Percentiles rank a stretch among this genome's conserved stretches.
These are phyloP conservation scores for Amanita jacksonii DNA, from an alignment of 768 basidiomycete species.

Conservation along the genomic window DNA sequence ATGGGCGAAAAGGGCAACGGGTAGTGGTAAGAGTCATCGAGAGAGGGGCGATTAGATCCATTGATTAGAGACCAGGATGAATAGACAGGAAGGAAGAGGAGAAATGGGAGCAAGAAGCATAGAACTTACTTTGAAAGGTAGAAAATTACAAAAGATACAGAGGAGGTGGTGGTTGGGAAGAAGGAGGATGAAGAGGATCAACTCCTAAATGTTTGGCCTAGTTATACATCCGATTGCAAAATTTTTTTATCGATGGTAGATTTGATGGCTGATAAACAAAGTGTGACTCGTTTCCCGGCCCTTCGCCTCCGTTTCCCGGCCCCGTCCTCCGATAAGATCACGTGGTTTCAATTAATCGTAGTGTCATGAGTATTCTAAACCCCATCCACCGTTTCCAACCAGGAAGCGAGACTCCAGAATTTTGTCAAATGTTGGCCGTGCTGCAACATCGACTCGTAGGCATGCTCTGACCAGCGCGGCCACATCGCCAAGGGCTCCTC, in stretches of 20 bases:
- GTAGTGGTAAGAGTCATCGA: conserved; percentile 17
- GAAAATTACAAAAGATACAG: conserved; percentile 19
- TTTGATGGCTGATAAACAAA: conserved; percentile 45
- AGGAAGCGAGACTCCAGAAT: conserved; percentile 78
- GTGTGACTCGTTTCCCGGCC: conserved; percentile 33
- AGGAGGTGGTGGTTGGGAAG: conserved; percentile 39
- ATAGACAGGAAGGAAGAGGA: conserved; percentile 8
- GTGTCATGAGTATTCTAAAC: conserved; percentile 19
- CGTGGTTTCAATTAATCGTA: not conserved
- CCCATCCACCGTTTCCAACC: conserved; percentile 71
- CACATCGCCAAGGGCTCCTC: conserved; percentile 77
- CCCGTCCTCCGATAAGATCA: conserved; percentile 4
- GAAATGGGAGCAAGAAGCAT: conserved; percentile 9
- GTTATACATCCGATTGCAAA: conserved; percentile 46
- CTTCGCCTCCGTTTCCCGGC: conserved; percentile 14
- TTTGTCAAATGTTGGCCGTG: conserved; percentile 80
- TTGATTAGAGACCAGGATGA: conserved; percentile 9
- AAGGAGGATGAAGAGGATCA: conserved; percentile 26
- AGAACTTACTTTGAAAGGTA: conserved; percentile 28
- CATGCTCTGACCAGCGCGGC: conserved; percentile 78
- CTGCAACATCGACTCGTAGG: conserved; percentile 65
- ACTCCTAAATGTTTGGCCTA: conserved; percentile 41
- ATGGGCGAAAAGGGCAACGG: conserved; percentile 12
- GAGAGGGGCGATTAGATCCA: conserved; percentile 20
- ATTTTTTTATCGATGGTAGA: conserved; percentile 53